Evolutionary conservation across 2,329 filamentous ascomycete species (phyloP).

Genomic region (Catunica adiposa): DNA sequence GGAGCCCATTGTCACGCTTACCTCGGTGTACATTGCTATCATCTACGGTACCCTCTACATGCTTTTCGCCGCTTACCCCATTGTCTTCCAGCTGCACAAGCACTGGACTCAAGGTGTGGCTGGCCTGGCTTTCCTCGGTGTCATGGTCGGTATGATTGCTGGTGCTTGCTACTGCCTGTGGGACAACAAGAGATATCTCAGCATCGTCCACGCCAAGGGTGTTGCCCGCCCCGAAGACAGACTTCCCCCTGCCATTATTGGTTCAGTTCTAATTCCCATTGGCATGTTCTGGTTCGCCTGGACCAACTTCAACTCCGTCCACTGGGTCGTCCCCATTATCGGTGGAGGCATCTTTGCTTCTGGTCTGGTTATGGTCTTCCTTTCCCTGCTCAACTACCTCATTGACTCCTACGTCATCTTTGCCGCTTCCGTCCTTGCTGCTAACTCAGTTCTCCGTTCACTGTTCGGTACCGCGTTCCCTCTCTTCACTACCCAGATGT

Average conservation of each 20-base stretch:
- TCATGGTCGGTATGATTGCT: slow-evolving; percentile 45
- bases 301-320: slow-evolving; percentile 39
- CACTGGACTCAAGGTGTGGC: slow-evolving; percentile 43
- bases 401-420: slow-evolving; percentile 60
- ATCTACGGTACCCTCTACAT: slow-evolving; percentile 39
- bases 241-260: slow-evolving; percentile 42
- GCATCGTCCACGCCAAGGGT: slow-evolving; percentile 30
- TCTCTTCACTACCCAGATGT: slow-evolving; percentile 49
- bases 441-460: slow-evolving; percentile 54
- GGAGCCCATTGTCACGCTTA: slow-evolving; percentile 49
- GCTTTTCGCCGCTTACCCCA: slow-evolving; percentile 38
- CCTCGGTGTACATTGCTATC: slow-evolving; percentile 47
- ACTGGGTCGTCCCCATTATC: slow-evolving; percentile 37
- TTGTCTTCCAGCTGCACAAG: slow-evolving; percentile 42
- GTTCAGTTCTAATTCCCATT: slow-evolving; percentile 39
- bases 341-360: slow-evolving; percentile 34
- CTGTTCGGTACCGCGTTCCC: slow-evolving; percentile 59
- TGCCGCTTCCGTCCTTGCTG: slow-evolving; percentile 58
- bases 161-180: slow-evolving; percentile 36
- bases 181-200: slow-evolving; percentile 37
- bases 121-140: slow-evolving; percentile 46
- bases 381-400: slow-evolving; percentile 49
- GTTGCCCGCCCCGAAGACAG: slow-evolving; percentile 47
- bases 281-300: slow-evolving; percentile 52
- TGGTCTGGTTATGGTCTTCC: slow-evolving; percentile 46